A percentile compares a stretch with the other conserved stretches of the same genome.
Conservation (phyloP, 2,329 filamentous ascomycete species). For the Aspergillus fischeri region DNA sequence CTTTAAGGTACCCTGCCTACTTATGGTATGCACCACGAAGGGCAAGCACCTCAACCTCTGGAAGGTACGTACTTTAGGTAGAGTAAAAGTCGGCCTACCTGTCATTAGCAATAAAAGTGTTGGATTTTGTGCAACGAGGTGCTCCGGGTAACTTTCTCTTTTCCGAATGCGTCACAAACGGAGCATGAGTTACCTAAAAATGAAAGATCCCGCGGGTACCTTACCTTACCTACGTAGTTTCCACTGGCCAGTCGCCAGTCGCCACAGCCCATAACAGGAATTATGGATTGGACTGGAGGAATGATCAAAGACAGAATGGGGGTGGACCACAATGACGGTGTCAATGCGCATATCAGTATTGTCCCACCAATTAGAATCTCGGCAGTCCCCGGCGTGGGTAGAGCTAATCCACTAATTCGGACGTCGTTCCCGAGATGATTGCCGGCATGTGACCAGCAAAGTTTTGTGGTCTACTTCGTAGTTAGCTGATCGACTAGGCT, state of each 20-base stretch:
- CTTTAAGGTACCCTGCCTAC: too few species aligned
- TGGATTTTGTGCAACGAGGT: background rate
- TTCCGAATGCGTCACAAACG: background rate
- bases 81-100: background rate
- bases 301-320: constrained; percentile 21
- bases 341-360: constrained; percentile 14
- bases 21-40: background rate
- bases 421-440: constrained; percentile 17
- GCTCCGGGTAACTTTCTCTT: background rate
- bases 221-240: background rate
- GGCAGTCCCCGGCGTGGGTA: constrained; percentile 17
- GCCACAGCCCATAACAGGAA: background rate
- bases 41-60: background rate
- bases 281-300: constrained; percentile 5
- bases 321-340: constrained; percentile 25
- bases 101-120: background rate
- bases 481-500: background rate
- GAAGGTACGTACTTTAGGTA: background rate
- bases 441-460: constrained; percentile 30
- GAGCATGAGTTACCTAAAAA: background rate
- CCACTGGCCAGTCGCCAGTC: background rate
- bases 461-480: constrained; percentile 6
- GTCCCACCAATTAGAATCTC: constrained; percentile 29
- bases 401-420: constrained; percentile 12
- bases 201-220: background rate